phyloP scores from a whole-genome alignment of 345 rosid species.

The Salix caprea region DNA sequence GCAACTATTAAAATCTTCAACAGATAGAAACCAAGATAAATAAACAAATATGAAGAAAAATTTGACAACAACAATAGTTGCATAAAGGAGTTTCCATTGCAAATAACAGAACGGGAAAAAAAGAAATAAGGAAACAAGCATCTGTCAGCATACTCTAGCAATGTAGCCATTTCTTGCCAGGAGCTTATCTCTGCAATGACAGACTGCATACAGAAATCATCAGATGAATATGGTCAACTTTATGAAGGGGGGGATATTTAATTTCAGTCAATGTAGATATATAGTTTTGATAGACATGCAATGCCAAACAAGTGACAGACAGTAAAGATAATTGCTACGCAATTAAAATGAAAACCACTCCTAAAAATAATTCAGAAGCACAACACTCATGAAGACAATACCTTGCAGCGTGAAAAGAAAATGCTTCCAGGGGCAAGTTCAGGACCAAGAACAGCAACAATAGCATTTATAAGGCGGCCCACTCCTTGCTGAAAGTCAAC shows the following conservation, averaged over 20 bases:
- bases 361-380: background rate
- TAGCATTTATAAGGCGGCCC: slow-evolving; percentile 94
- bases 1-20: slow-evolving; percentile 6
- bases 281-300: too few relatives aligned
- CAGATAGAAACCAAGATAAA: background rate
- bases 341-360: background rate
- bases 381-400: slow-evolving; percentile 6
- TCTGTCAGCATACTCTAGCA: slow-evolving; percentile 69
- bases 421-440: slow-evolving; percentile 98
- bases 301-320: background rate
- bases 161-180: slow-evolving; percentile 80
- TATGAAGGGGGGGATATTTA: background rate
- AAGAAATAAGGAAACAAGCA: background rate
- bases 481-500: slow-evolving; percentile 87
- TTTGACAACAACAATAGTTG: background rate
- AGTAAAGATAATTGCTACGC: background rate
- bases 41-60: background rate
- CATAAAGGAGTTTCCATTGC: background rate
- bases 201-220: slow-evolving; percentile 49
- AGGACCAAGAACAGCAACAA: slow-evolving; percentile 97
- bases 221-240: background rate
- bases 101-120: background rate
- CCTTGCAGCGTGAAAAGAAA: slow-evolving; percentile 98
- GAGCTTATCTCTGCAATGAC: slow-evolving; percentile 93
- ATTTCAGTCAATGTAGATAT: background rate